A percentile compares a stretch with the other conserved stretches of the same genome.
Evolutionary conservation across 2,329 filamentous ascomycete genomes (phyloP).

Genomic region (Fusarium denticulatum): DNA sequence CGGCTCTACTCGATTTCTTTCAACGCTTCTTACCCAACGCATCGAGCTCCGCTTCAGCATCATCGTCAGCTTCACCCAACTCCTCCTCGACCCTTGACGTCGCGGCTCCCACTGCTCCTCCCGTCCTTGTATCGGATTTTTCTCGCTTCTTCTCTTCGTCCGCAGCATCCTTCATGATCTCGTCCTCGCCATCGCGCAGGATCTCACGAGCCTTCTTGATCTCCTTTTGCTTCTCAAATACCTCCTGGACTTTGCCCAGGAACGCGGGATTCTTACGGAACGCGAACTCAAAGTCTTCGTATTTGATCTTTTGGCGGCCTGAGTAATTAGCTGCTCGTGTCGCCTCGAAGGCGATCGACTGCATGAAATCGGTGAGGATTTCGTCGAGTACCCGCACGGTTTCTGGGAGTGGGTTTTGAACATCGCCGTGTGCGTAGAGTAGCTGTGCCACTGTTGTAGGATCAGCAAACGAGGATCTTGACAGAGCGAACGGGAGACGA

Average conservation of each 20-base stretch:
- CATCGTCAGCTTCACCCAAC: constrained; percentile 63
- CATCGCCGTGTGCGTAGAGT: constrained; percentile 84
- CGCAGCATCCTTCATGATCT: constrained; percentile 64
- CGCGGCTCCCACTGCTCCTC: constrained; percentile 47
- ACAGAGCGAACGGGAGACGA: not conserved
- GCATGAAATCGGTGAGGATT: constrained; percentile 95
- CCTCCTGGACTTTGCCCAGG: constrained; percentile 87
- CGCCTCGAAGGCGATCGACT: constrained; percentile 90
- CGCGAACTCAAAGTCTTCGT: constrained; percentile 97
- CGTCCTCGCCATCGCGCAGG: constrained; percentile 73
- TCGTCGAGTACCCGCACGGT: constrained; percentile 91
- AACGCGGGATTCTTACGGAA: constrained; percentile 86
- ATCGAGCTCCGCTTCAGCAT: constrained; percentile 55
- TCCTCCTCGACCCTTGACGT: constrained; percentile 57
- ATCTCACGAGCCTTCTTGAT: constrained; percentile 85
- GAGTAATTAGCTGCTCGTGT: constrained; percentile 86
- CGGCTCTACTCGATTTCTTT: constrained; percentile 3
- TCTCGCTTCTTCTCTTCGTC: constrained; percentile 55
- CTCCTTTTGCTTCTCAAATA: constrained; percentile 87
- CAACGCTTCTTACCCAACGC: constrained; percentile 52
- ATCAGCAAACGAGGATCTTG: not conserved
- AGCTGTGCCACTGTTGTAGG: constrained; percentile 70
- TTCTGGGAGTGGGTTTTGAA: constrained; percentile 78
- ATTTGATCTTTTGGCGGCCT: constrained; percentile 95
- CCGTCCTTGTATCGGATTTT: constrained; percentile 41